Base-by-base conservation (phyloP, 192 early-diverging fungal genomes). In the Podila epicladia region DNA sequence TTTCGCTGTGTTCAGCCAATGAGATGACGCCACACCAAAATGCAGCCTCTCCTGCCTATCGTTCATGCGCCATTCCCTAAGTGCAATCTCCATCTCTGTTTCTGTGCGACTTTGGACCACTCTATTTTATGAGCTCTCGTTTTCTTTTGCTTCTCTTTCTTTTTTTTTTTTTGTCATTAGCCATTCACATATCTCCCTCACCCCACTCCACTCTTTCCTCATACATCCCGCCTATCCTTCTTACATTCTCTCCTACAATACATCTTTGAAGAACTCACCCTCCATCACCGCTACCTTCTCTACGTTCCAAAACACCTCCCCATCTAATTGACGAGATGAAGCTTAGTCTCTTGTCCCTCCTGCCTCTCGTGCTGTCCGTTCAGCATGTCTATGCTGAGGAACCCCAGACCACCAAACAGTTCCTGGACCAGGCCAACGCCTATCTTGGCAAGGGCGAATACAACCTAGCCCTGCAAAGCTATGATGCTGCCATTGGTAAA, bases 401-500 rank as follows among this genome's bases (percentile, higher is more conserved):
- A 9, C 69, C 75, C 9, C 69, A 78, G 65, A 85, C 72, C 12
- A 72, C 84, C 17, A 74, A 86, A 51, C 71, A 86, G 69, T 84
- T 74, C 59, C 22, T 89, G 48, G 77, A 80, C 51, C 79, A 89
- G 49, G 87, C 83, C 38, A 86, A 74, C 15, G 45, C 33, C 35
- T 82, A 58, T 26, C 85, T 86, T 24, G 68, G 57, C 58, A 68
- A 64, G 67, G 85, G 87, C 4, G 71, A 85, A 41, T 87, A 82
- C 73, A 90, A 92, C 60, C 87, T 90, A 20, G 92, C 92, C 9
- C 66, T 93, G 26, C 74, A 83, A 20, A 86, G 82, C 45, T 93
- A 84, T 61, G 91, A 93, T 71, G 84, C 85, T 35, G 92, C 92
- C 24, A 91, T 93, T 32, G 82, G 88, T 90, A 86, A 66, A 28